Percentiles rank a stretch among this genome's conserved stretches.
Conservation (phyloP, 2,329 filamentous ascomycete genomes). For the Fusarium avenaceum region DNA sequence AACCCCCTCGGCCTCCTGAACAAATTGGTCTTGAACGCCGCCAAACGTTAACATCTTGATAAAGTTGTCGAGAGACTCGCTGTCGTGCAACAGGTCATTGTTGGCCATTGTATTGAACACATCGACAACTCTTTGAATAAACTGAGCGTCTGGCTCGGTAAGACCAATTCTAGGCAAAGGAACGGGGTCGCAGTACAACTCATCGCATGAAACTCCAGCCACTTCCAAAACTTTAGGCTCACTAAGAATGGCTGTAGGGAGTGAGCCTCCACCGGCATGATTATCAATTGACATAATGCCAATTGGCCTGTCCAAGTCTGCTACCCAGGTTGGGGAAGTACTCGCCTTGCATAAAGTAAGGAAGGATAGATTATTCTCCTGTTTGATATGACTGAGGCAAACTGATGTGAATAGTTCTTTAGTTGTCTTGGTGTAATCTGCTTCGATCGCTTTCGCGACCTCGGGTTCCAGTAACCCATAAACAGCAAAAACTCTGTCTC, state of each 20-base stretch:
- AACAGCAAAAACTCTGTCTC: neutral
- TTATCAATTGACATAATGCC: neutral
- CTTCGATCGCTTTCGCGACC: neutral
- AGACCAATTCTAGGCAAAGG: neutral
- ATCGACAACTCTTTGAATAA: neutral
- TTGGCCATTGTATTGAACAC: neutral
- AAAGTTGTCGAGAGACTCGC: neutral
- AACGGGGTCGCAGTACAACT: neutral
- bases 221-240: neutral
- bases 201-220: neutral
- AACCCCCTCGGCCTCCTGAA: neutral
- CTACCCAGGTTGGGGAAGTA: neutral
- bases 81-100: neutral
- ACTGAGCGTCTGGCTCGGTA: neutral
- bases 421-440: neutral
- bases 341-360: neutral
- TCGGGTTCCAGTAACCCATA: neutral
- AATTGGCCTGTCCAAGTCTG: neutral
- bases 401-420: neutral
- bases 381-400: neutral
- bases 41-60: neutral
- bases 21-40: neutral
- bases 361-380: neutral
- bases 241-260: neutral
- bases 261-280: neutral